Conservation (phyloP, 2,329 filamentous ascomycete genomes). For the Xylariaceae sp. region DNA sequence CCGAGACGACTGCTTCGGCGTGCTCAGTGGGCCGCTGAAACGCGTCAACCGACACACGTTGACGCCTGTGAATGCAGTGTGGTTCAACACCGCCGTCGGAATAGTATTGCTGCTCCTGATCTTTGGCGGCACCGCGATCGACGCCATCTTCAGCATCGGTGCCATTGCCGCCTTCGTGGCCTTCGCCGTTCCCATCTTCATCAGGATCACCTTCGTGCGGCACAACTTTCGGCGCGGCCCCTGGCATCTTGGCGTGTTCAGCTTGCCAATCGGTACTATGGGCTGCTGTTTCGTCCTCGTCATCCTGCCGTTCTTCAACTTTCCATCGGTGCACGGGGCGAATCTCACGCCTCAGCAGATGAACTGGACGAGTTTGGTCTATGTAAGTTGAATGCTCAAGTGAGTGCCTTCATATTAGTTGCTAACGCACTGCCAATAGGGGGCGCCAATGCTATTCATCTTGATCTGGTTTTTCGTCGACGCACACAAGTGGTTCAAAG, state of each 20-base stretch:
- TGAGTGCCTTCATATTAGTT: background rate
- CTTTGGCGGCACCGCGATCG: constrained; percentile 58
- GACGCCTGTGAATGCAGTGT: constrained; percentile 66
- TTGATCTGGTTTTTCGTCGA: constrained; percentile 58
- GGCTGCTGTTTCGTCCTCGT: constrained; percentile 56
- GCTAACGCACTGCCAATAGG: constrained; percentile 33
- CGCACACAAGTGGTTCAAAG: constrained; percentile 64
- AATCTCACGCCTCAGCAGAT: constrained; percentile 48
- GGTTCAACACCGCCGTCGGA: constrained; percentile 58
- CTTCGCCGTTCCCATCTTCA: constrained; percentile 53
- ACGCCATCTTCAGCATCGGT: constrained; percentile 64
- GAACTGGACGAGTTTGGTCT: constrained; percentile 66
- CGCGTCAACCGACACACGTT: constrained; percentile 53
- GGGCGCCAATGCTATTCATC: constrained; percentile 54
- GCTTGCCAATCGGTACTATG: constrained; percentile 49
- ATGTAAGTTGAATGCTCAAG: constrained; percentile 22
- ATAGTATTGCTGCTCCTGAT: constrained; percentile 57
- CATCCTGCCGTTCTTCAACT: constrained; percentile 63
- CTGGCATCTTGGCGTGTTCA: constrained; percentile 60
- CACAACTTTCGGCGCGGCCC: constrained; percentile 60
- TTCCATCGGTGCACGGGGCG: constrained; percentile 52
- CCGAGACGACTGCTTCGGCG: constrained; percentile 63
- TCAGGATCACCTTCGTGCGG: constrained; percentile 55
- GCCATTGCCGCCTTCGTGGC: constrained; percentile 62
- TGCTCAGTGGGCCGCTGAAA: constrained; percentile 50